Percentiles rank a stretch among this genome's conserved stretches.
These are phyloP conservation scores for Albugo candida DNA, from an alignment of 352 stramenopile species.

Conservation along the genomic window DNA sequence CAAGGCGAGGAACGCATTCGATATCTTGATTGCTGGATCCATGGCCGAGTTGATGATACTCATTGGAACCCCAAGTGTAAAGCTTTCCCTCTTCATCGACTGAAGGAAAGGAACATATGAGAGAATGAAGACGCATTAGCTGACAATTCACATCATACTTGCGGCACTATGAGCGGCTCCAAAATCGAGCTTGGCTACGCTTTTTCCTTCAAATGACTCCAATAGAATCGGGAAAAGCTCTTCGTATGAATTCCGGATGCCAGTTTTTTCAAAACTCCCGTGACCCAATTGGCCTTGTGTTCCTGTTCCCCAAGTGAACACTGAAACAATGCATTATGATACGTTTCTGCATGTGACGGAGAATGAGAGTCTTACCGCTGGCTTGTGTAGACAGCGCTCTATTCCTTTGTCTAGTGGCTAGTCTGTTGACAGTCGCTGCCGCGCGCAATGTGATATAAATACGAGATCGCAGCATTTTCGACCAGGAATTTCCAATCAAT, in stretches of 20 bases:
- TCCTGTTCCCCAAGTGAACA: slow-evolving; percentile 54
- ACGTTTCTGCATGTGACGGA: too few relatives aligned
- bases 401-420: too few relatives aligned
- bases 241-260: slow-evolving; percentile 72
- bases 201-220: slow-evolving; percentile 41
- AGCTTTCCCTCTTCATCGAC: slow-evolving; percentile 48
- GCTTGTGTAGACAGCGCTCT: too few relatives aligned
- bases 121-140: slow-evolving; percentile 1
- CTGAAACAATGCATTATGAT: background rate
- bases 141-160: slow-evolving; percentile 18
- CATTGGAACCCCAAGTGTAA: slow-evolving; percentile 78
- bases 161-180: slow-evolving; percentile 60
- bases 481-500: too few relatives aligned
- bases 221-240: slow-evolving; percentile 55
- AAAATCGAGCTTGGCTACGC: slow-evolving; percentile 48
- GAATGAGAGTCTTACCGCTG: too few relatives aligned
- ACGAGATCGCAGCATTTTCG: too few relatives aligned
- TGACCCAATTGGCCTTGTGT: slow-evolving; percentile 73
- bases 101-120: slow-evolving; percentile 9
- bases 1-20: slow-evolving; percentile 27
- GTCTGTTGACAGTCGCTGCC: too few relatives aligned
- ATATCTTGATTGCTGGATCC: slow-evolving; percentile 24
- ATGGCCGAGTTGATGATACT: slow-evolving; percentile 72
- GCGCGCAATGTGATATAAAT: too few relatives aligned
- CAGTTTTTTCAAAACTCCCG: slow-evolving; percentile 53